These are phyloP conservation scores for Pythium coloratum DNA, from an alignment of 352 stramenopile genomes.

Conservation along the genomic window DNA sequence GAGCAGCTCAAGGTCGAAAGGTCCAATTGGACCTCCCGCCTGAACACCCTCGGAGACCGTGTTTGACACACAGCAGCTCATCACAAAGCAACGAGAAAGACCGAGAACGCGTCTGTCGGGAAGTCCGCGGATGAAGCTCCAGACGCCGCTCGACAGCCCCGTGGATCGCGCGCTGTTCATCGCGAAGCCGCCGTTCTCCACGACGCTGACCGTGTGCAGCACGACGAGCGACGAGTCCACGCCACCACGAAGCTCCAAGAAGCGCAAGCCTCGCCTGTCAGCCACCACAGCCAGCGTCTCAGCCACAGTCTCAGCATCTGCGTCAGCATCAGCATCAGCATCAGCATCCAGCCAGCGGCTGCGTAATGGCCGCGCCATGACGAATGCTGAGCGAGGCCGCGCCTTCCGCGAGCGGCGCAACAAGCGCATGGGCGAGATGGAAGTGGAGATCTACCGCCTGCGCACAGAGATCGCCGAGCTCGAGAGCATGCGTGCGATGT, in stretches of 20 bases:
- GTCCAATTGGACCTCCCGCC: constrained; percentile 7
- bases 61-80: too few relatives aligned
- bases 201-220: background rate
- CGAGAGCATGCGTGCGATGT: constrained; percentile 22
- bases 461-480: constrained; percentile 22
- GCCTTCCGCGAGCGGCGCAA: constrained; percentile 24
- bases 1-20: too few relatives aligned
- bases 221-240: background rate
- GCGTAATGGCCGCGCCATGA: constrained; percentile 16
- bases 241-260: background rate
- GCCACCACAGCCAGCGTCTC: background rate
- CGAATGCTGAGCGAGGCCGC: constrained; percentile 29
- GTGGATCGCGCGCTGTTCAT: too few relatives aligned
- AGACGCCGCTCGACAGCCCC: too few relatives aligned
- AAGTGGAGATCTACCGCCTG: constrained; percentile 25
- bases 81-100: too few relatives aligned
- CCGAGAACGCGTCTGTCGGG: too few relatives aligned
- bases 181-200: background rate
- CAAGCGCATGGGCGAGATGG: constrained; percentile 23
- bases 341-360: background rate
- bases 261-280: background rate
- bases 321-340: background rate
- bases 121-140: background rate
- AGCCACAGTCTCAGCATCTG: background rate
- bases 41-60: too few relatives aligned